Conservation (phyloP, 192 early-diverging fungal genomes). For the Rhizoclosmatium sp. region DNA sequence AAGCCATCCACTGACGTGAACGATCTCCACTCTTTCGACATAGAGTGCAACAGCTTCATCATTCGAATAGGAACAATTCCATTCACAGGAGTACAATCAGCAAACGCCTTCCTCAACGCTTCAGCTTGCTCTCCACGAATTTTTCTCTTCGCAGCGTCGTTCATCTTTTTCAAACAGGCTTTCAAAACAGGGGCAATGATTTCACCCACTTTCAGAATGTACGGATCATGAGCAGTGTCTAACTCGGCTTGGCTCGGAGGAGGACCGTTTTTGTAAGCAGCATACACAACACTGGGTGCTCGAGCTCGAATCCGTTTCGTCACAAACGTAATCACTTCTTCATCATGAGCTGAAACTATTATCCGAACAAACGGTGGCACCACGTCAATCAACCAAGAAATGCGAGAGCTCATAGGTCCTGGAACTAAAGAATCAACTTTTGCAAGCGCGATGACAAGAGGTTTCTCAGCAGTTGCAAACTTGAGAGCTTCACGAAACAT, state of each 20-base stretch:
- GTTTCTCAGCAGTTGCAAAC: constrained; percentile 18
- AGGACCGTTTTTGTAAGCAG: constrained; percentile 4
- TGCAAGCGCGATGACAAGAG: constrained; percentile 22
- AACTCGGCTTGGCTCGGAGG: constrained; percentile 8
- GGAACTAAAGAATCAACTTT: constrained; percentile 19
- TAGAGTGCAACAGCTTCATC: constrained; percentile 13
- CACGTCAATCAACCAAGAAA: constrained; percentile 32
- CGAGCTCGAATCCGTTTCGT: constrained; percentile 1
- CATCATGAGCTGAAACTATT: constrained; percentile 9
- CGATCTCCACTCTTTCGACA: constrained; percentile 12
- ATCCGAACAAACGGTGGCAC: constrained; percentile 34
- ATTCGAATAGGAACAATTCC: constrained; percentile 21
- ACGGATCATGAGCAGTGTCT: constrained; percentile 5
- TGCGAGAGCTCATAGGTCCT: background rate
- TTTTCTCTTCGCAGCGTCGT: constrained; percentile 8
- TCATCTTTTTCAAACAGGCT: constrained; percentile 15
- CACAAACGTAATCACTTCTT: constrained; percentile 1
- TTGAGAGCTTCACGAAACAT: constrained; percentile 25
- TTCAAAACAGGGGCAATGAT: constrained; percentile 36
- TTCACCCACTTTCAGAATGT: constrained; percentile 18
- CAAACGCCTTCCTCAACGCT: constrained; percentile 8
- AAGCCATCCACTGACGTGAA: background rate
- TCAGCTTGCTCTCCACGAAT: constrained; percentile 16
- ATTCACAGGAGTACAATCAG: background rate
- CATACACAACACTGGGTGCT: background rate